Conservation (phyloP, 2,329 filamentous ascomycete species). For the Grosmannia serpens region DNA sequence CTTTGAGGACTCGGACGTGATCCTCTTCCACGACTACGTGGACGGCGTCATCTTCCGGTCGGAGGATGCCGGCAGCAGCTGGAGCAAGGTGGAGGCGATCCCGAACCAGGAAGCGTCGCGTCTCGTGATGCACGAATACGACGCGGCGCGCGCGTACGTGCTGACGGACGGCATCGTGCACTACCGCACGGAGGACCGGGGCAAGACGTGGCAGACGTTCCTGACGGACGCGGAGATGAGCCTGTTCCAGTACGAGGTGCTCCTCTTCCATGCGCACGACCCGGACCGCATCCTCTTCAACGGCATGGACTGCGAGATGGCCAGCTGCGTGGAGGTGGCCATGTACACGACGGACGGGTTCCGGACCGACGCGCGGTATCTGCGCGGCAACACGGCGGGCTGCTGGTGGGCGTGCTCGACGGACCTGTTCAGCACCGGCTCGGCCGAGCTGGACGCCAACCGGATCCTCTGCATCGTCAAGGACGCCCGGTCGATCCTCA, state of each 20-base stretch:
- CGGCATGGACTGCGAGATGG: constrained; percentile 54
- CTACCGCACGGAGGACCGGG: constrained; percentile 74
- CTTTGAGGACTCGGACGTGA: constrained; percentile 77
- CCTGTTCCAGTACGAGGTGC: constrained; percentile 35
- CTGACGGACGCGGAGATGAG: constrained; percentile 47
- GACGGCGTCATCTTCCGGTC: constrained; percentile 64
- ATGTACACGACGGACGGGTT: constrained; percentile 83
- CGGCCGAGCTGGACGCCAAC: constrained; percentile 52
- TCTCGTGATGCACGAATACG: constrained; percentile 67
- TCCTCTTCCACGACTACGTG: constrained; percentile 60
- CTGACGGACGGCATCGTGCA: constrained; percentile 59
- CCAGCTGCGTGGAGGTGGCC: constrained; percentile 51
- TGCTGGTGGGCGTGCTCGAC: constrained; percentile 84
- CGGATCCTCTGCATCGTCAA: constrained; percentile 72
- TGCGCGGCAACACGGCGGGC: constrained; percentile 58
- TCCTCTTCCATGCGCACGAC: constrained; percentile 76
- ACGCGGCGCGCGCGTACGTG: constrained; percentile 69
- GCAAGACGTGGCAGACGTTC: constrained; percentile 71
- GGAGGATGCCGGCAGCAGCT: constrained; percentile 65
- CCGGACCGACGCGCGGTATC: constrained; percentile 47
- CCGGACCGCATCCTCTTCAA: constrained; percentile 79
- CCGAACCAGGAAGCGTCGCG: constrained; percentile 49
- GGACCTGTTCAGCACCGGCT: constrained; percentile 58
- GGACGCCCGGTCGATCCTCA: constrained; percentile 58
- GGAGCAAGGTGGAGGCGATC: constrained; percentile 55